A percentile compares a stretch with the other conserved stretches of the same genome.
Conservation (phyloP, 164 flowering plant genomes). For the Protea cynaroides region DNA sequence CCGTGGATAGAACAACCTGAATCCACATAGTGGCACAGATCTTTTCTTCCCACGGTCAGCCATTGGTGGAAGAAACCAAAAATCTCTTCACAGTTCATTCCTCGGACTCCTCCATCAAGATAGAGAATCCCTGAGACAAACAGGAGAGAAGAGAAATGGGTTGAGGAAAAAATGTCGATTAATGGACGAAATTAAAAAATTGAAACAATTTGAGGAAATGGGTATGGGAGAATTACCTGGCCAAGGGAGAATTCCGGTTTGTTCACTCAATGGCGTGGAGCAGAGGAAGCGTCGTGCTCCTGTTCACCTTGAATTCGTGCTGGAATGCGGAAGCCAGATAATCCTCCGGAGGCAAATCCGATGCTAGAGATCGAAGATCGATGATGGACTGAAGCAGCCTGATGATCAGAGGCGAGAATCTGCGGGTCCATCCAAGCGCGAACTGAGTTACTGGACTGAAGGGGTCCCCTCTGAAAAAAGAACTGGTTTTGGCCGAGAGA, state of each 20-base stretch:
- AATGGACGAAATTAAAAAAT: no score
- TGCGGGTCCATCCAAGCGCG: constrained; percentile 87
- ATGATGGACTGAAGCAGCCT: constrained; percentile 25
- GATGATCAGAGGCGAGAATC: constrained; percentile 21
- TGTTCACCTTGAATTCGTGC: constrained; percentile 91
- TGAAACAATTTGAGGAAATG: constrained; percentile 1
- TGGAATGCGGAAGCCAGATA: constrained; percentile 77
- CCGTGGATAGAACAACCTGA: constrained; percentile 47
- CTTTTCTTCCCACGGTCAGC: constrained; percentile 33
- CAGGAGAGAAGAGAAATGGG: not conserved
- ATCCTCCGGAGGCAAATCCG: constrained; percentile 64
- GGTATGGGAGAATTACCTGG: constrained; percentile 12
- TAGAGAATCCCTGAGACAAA: constrained; percentile 3
- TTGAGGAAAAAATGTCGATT: not conserved
- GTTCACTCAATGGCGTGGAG: constrained; percentile 81
- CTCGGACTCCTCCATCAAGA: not conserved
- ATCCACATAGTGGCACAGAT: constrained; percentile 24
- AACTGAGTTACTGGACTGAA: constrained; percentile 97
- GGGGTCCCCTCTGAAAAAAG: constrained; percentile 99
- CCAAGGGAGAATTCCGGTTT: constrained; percentile 12
- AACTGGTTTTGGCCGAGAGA: constrained; percentile 51
- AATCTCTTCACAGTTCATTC: constrained; percentile 2
- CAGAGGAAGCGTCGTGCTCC: constrained; percentile 52
- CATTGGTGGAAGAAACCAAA: constrained; percentile 33
- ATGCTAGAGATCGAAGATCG: constrained; percentile 34